These are phyloP conservation scores for Poteriospumella lacustris DNA, from an alignment of 108 stramenopile species.

Conservation along the genomic window DNA sequence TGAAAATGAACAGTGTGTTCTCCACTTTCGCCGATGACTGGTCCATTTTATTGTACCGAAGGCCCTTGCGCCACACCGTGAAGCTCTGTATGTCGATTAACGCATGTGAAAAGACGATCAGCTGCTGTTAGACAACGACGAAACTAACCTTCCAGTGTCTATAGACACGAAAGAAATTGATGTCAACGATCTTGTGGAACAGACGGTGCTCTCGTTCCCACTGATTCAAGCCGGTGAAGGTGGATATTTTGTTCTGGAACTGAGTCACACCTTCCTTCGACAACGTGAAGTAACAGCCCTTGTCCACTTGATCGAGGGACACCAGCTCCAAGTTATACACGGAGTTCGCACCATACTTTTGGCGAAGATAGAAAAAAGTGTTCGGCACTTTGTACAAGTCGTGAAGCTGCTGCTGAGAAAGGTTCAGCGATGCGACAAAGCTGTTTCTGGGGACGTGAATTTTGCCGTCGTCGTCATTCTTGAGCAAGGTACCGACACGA, in stretches of 20 bases:
- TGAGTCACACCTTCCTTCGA: slow-evolving; percentile 54
- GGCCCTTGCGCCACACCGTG: slow-evolving; percentile 45
- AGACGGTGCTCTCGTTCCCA: slow-evolving; percentile 59
- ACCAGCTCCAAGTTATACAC: slow-evolving; percentile 49
- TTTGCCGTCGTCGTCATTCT: neutral
- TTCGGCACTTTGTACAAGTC: slow-evolving; percentile 35
- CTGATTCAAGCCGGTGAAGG: slow-evolving; percentile 57
- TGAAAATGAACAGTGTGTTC: slow-evolving; percentile 48
- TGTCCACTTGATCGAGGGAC: slow-evolving; percentile 27
- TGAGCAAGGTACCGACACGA: neutral
- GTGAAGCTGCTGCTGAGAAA: slow-evolving; percentile 35
- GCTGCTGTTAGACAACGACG: neutral
- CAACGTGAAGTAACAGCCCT: slow-evolving; percentile 48
- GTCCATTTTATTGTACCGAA: slow-evolving; percentile 39
- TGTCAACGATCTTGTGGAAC: slow-evolving; percentile 44
- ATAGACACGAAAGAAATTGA: neutral
- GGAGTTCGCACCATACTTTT: slow-evolving; percentile 12
- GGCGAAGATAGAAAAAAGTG: slow-evolving; percentile 15
- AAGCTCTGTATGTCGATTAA: slow-evolving; percentile 34
- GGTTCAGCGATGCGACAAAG: slow-evolving; percentile 44
- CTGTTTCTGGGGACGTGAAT: neutral
- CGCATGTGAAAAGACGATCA: neutral
- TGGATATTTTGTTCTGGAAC: slow-evolving; percentile 38
- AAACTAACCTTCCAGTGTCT: neutral
- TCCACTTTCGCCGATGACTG: slow-evolving; percentile 29